Evolutionary conservation across 2,329 filamentous ascomycete genomes (phyloP).

Genomic region (Fusarium vanettenii): DNA sequence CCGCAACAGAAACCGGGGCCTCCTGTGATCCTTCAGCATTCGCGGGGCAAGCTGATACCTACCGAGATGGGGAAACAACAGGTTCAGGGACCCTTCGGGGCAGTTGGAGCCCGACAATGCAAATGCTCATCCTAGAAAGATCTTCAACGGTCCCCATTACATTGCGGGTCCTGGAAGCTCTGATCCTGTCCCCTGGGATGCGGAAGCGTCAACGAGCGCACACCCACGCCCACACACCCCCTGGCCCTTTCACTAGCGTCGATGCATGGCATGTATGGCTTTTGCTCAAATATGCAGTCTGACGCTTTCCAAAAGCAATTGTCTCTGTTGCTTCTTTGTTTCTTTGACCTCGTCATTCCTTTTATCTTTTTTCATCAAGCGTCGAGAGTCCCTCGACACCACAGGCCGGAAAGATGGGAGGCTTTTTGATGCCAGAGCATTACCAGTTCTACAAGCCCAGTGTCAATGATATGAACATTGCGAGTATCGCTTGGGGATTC

Average conservation of each 20-base stretch:
- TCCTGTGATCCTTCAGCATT: background rate
- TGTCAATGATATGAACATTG: conserved; percentile 43
- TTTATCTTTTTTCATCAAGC: background rate
- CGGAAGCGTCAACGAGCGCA: background rate
- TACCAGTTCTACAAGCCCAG: conserved; percentile 35
- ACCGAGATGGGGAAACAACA: background rate
- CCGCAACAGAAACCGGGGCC: background rate
- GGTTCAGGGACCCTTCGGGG: background rate
- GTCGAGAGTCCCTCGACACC: background rate
- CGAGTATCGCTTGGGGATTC: conserved; percentile 44
- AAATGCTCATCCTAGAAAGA: conserved; percentile 1
- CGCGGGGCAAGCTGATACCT: conserved; percentile 5
- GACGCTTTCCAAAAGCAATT: background rate
- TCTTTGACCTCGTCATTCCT: conserved; percentile 7
- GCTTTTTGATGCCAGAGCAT: conserved; percentile 35
- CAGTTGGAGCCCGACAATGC: background rate
- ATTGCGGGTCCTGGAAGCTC: conserved; percentile 1
- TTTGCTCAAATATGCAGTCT: conserved; percentile 26
- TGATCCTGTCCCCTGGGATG: background rate
- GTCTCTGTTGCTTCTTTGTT: conserved; percentile 1
- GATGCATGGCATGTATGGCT: background rate
- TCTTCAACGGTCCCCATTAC: conserved; percentile 20
- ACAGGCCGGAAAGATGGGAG: conserved; percentile 26
- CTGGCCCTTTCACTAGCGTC: conserved; percentile 9
- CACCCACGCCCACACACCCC: background rate